Percentiles rank a stretch among this genome's conserved stretches.
Conservation (phyloP, 169 alveolate genomes). For the Cryptosporidium ubiquitum region DNA sequence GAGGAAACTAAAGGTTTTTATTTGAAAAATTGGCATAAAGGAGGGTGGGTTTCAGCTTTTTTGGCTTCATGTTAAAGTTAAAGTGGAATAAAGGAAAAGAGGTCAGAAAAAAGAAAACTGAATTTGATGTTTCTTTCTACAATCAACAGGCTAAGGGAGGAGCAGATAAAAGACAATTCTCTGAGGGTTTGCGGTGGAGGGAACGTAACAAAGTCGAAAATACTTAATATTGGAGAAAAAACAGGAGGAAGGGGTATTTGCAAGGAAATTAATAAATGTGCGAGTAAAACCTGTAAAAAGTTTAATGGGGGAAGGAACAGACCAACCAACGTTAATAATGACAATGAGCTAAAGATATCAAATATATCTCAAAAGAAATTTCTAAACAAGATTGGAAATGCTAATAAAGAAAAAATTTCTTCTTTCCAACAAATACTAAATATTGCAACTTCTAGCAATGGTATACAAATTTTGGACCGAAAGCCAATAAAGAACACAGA, state of each 20-base stretch:
- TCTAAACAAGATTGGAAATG: not conserved
- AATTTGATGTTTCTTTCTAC: slow-evolving; percentile 62
- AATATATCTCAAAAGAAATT: not conserved
- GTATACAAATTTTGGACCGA: not conserved
- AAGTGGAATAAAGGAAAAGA: not conserved
- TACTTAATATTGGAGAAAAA: not conserved
- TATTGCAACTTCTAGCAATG: not conserved
- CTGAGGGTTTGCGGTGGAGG: not conserved
- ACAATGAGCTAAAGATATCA: not conserved
- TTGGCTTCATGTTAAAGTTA: not conserved
- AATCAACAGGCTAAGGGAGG: slow-evolving; percentile 53
- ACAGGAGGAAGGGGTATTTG: not conserved
- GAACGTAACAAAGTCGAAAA: not conserved
- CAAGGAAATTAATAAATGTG: not conserved
- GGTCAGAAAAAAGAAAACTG: not conserved
- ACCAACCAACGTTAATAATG: not conserved
- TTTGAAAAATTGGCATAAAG: not conserved
- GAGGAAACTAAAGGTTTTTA: not conserved
- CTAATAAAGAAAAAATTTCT: not conserved
- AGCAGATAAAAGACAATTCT: slow-evolving; percentile 6
- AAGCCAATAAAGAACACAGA: not conserved
- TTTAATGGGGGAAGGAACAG: not conserved
- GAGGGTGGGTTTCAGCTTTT: not conserved
- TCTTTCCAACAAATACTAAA: slow-evolving; percentile 16
- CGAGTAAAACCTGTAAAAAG: not conserved